A percentile compares a stretch with the other conserved stretches of the same genome.
Evolutionary conservation across 2,329 filamentous ascomycete species (phyloP).

Genomic region (Stagonosporopsis rhizophila): DNA sequence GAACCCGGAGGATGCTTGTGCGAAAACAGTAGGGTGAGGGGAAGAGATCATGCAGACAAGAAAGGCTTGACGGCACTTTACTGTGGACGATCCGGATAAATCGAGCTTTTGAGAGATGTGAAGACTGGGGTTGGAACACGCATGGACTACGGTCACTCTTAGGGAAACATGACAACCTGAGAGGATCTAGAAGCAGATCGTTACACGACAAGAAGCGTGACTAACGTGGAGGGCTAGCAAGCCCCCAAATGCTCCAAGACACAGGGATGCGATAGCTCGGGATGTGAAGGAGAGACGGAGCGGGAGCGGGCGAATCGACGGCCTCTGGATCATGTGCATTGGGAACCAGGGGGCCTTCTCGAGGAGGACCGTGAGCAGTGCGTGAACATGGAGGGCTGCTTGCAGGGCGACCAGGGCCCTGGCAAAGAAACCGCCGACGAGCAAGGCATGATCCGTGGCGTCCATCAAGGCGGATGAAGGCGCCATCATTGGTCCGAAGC

Average conservation of each 20-base stretch:
- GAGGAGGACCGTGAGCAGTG: conserved; percentile 45
- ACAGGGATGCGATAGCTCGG: conserved; percentile 52
- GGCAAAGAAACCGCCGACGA: conserved; percentile 51
- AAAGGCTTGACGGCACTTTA: conserved; percentile 51
- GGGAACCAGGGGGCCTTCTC: conserved; percentile 43
- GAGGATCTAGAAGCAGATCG: conserved; percentile 49
- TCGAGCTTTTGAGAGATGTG: conserved; percentile 48
- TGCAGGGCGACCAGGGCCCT: conserved; percentile 44
- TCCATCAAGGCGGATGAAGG: conserved; percentile 43
- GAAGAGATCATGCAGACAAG: conserved; percentile 49
- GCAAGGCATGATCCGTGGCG: conserved; percentile 49
- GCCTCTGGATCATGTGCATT: conserved; percentile 47
- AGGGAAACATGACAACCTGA: conserved; percentile 49
- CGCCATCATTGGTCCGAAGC: conserved; percentile 48
- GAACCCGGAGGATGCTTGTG: conserved; percentile 34
- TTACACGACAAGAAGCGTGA: conserved; percentile 51
- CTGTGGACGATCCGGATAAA: conserved; percentile 51
- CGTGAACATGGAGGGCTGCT: conserved; percentile 46
- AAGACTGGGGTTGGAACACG: conserved; percentile 46
- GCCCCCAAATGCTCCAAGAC: conserved; percentile 39
- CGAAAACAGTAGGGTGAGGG: conserved; percentile 35
- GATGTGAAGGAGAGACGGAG: conserved; percentile 45
- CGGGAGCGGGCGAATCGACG: conserved; percentile 47
- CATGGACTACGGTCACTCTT: conserved; percentile 45
- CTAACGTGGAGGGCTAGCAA: conserved; percentile 47